Evolutionary conservation across 2,329 filamentous ascomycete genomes (phyloP), one percentile per base, ranked within the genome.

Genomic region (Domatiomyces catenatus): DNA sequence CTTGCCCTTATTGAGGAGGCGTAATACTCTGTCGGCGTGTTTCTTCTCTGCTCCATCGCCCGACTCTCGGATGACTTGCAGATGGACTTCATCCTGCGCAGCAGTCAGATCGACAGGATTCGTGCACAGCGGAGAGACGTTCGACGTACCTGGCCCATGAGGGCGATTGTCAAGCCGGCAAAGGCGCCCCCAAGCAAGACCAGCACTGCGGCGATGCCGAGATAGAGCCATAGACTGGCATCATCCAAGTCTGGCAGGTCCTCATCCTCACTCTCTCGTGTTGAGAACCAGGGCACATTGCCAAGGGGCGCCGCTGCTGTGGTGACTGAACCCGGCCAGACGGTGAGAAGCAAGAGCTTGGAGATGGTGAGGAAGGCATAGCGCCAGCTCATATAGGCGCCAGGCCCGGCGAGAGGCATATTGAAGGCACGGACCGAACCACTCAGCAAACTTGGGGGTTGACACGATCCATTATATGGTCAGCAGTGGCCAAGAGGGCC

Each of bases 101-200:
- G 17, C 26, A 46, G 45, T 52, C 19, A 53, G 45, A 22, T 18
- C 26, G 32, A 39, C 12, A 22, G 15, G 44, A 22, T n/a, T 48
- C 24, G 24, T 43, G n/a, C 18, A 18, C 19, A 7, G 36, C n/a
- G 17, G 42, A 44, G n/a, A 22, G 15, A 42, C 42, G 49, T 17
- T 45, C 5, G 22, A 42, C 59, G 51, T 60, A 70, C 69, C 61
- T 83, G 79, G 50, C 79, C 79, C 79, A 83, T 83, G 59, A 82
- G 67, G 59, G 68, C 64, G 58, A 70, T 70, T 53, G 92, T 98
- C 67, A 98, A 70, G 32, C 92, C 92, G 8, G 92, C 92, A 70
- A 98, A 98, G 42, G 86, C 87, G 55, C 92, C 92, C 55, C 92
- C 92, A 0, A 86, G 76, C 54, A 96, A 71, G 8, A 96, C 92